phyloP scores from a whole-genome alignment of 176 grass and related monocot genomes.

The Aegilops longissima region DNA sequence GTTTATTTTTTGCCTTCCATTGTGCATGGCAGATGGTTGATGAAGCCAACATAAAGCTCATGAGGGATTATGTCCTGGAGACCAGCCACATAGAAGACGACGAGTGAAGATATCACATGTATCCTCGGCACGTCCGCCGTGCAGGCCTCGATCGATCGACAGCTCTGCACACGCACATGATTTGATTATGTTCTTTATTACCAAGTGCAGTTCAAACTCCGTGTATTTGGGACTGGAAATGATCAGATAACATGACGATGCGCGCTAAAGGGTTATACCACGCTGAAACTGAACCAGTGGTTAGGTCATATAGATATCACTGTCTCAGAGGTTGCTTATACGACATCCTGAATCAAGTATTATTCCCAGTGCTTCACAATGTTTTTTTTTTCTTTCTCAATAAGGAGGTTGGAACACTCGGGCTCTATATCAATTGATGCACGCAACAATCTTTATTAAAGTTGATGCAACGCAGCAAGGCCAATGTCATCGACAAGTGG shows the following conservation, averaged over 20 bases:
- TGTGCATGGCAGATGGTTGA: conserved; percentile 73
- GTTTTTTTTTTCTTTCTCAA: no score
- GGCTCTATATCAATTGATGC: no score
- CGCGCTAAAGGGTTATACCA: no score
- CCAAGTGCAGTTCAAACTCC: neutral
- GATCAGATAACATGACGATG: neutral
- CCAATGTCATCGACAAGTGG: no score
- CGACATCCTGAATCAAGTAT: no score
- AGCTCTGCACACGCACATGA: neutral
- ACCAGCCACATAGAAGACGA: conserved; percentile 76
- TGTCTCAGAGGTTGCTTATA: no score
- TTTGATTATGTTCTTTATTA: neutral
- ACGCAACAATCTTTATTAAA: no score
- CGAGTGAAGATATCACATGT: conserved; percentile 16
- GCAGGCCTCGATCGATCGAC: neutral
- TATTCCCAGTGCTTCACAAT: no score
- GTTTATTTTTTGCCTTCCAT: neutral
- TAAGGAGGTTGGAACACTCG: no score
- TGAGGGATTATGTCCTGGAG: conserved; percentile 89
- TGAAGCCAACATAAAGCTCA: conserved; percentile 76
- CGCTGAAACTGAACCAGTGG: no score
- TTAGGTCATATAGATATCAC: no score
- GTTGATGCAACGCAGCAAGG: no score
- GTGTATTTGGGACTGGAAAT: neutral
- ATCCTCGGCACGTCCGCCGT: neutral